Conservation (phyloP, 768 basidiomycete species). For the Pisolithus orientalis region DNA sequence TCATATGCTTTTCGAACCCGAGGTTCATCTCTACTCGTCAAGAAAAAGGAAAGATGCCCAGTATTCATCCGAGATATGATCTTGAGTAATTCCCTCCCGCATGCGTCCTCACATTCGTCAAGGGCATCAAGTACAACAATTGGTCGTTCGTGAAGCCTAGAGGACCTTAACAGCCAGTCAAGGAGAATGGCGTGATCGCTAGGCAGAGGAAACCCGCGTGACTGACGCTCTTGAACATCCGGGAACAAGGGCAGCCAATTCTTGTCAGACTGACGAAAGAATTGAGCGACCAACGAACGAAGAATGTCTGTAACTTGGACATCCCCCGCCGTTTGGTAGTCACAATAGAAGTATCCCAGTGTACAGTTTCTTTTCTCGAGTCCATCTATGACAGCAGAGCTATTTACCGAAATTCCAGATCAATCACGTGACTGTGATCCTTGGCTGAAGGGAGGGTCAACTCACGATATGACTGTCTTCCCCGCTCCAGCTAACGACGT, state of each 20-base stretch:
- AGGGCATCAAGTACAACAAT: conserved; percentile 16
- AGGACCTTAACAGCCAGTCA: background rate
- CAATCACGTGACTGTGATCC: background rate
- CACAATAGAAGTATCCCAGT: conserved; percentile 16
- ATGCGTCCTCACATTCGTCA: conserved; percentile 13
- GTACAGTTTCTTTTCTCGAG: background rate
- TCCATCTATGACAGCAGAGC: conserved; percentile 6
- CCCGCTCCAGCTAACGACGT: conserved; percentile 11
- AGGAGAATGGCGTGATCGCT: conserved; percentile 2
- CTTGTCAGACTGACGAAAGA: background rate
- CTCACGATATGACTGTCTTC: conserved; percentile 15
- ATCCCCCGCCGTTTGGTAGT: conserved; percentile 9
- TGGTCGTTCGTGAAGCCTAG: background rate
- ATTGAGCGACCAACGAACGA: conserved; percentile 16
- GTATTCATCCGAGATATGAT: conserved; percentile 2
- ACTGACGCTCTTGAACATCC: conserved; percentile 2
- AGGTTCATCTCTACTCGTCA: conserved; percentile 13
- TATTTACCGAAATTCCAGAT: background rate
- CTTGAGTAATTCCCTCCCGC: conserved; percentile 3
- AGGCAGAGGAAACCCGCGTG: background rate
- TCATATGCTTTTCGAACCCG: background rate
- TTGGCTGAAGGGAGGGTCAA: too few relatives aligned
- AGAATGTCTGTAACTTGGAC: conserved; percentile 10
- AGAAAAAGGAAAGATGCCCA: conserved; percentile 6
- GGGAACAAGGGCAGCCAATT: background rate